Base-by-base conservation (phyloP, 257 asterid genomes). In the Schizonepeta tenuifolia region DNA sequence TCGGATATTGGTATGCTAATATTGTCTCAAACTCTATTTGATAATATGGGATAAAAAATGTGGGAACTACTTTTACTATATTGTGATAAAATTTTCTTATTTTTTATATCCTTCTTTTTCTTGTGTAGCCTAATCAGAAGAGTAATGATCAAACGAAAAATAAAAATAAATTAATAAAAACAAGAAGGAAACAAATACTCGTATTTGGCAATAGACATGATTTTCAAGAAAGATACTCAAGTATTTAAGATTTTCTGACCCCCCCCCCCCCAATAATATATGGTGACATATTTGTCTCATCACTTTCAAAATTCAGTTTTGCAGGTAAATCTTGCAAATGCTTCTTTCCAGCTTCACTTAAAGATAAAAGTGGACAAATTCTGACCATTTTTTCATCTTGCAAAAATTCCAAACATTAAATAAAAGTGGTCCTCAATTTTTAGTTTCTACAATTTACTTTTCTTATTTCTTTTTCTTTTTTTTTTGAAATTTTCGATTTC, bases 161-260 rank as follows among this genome's bases (percentile, higher is more conserved):
- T 1, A 24, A 0, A 6, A 1, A 57, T 0, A 18, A 53, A 31
- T 31, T 4, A 31, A 31, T 31, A 31, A 31, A 31, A 31, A 31
- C 7, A 5, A 9, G 6, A 54, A 54, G 2, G 13, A 56, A 24
- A 24, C 18, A 56, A 24, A 22, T 24, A 24, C 26, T n/a, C n/a
- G 55, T 31, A 31, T 31, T 31, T 31, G 36, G 36, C 33, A 17
- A 31, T 67, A 40, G 35, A 47, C 67, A 38, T 64, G 7, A 14
- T 50, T n/a, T 40, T 58, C 72, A 61, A 51, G 31, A 62, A 69
- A 50, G 72, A 76, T 61, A 58, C 51, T 31, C 49, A 59, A 31
- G 31, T 40, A 21, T 49, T 7, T 31, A 9, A 35, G 36, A 15
- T 24, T 35, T 26, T 6, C 44, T 33, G 70, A 40, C 74, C 74